A percentile compares a stretch with the other conserved stretches of the same genome.
These are phyloP conservation scores for Ceratobasidium sp. DNA, from an alignment of 1,284 basidiomycete species.

Conservation along the genomic window DNA sequence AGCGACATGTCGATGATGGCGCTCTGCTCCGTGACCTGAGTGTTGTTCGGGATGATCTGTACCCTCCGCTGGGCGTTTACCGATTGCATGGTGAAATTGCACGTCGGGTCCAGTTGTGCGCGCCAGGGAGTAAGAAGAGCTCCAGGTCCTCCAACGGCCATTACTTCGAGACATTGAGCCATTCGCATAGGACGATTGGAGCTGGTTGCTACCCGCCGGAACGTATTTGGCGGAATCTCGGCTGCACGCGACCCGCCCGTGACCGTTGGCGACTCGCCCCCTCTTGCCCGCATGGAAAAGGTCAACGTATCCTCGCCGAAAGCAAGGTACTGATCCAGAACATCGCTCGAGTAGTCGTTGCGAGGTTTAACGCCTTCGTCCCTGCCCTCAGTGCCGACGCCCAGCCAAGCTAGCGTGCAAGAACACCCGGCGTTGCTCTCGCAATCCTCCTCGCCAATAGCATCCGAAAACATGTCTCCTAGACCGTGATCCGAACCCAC, in stretches of 20 bases:
- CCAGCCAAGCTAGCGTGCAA: background rate
- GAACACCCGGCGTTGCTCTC: background rate
- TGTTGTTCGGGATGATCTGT: background rate
- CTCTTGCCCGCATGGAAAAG: background rate
- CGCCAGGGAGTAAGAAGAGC: conserved; percentile 15
- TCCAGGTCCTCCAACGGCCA: background rate
- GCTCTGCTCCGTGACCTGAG: background rate
- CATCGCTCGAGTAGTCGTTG: background rate
- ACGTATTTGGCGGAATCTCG: background rate
- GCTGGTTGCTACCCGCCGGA: background rate
- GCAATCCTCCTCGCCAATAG: background rate
- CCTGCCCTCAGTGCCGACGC: background rate
- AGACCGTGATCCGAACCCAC: background rate
- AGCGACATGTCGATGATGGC: background rate
- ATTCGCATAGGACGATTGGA: conserved; percentile 2
- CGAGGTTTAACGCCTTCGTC: background rate
- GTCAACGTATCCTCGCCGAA: background rate
- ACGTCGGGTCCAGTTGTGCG: background rate
- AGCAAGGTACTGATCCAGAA: conserved; percentile 12
- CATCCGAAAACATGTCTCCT: background rate
- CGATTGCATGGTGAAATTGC: background rate
- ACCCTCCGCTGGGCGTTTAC: background rate
- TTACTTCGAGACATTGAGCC: background rate
- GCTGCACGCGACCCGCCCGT: background rate
- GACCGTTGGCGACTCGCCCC: background rate